Evolutionary conservation across 1,139 yeast genomes (phyloP), one percentile per base, ranked within the genome.

Genomic region (Suhomyces wounanorum): DNA sequence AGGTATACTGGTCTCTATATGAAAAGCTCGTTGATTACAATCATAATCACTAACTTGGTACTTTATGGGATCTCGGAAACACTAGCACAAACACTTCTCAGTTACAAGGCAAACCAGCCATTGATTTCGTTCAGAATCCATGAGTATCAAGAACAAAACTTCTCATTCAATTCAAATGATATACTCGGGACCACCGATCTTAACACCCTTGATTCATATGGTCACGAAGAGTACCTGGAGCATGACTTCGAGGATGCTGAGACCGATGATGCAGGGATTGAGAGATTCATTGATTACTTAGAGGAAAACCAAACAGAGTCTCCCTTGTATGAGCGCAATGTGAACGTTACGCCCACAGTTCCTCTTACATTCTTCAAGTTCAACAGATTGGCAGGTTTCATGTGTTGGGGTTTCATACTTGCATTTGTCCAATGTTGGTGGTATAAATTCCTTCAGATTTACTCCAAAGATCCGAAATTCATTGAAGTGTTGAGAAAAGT

Each of bases 21-120:
- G 60, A 77, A 73, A 54, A 83, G 83, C 50, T 85, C 95, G 1
- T 68, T 91, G 26, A 65, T 87, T 16, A 91, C 97, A 5, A 89
- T 92, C 44, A 81, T 89, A 51, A 82, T 87, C n/a, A 85, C 97
- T 0, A 92, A 92, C 63, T 72, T 89, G 38, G 83, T 92, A 11
- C 72, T 92, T 5, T 89, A 85, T 65, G 97, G 97, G 0, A 83
- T 91, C 8, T 91, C 97, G 0, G 99, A 92, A 64, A 84, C 94
- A 0, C 68, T 91, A 54, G 99, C 98, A 0, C 99, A 94, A 66
- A 77, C 88, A 1, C 70, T 88, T 2, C 59, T 82, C 7, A 63
- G 77, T 37, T 78, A 69, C 53, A 52, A 62, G 13, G 56, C 63
- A 2, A 55, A 53, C 47, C 61, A 64, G 47, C 67, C 76, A 43